Conservation (phyloP, 495 filamentous ascomycete genomes). For the Haplographium delicatum region DNA sequence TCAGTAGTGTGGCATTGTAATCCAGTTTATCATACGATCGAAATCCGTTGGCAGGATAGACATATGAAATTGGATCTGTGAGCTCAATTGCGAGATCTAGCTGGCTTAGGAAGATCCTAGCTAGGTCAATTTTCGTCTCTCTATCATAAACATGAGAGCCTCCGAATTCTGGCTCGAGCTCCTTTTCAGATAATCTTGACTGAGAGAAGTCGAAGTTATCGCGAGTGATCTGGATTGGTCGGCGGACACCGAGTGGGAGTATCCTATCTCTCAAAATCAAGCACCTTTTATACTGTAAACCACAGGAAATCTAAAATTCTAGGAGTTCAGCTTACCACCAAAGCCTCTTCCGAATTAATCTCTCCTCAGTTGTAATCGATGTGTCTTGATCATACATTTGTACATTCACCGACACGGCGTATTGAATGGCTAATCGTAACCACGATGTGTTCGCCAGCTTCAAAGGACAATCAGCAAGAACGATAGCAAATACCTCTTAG, state of each 20-base stretch:
- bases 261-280: neutral
- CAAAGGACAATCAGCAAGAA: too few species aligned
- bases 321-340: too few species aligned
- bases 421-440: neutral
- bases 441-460: neutral
- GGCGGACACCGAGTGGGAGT: neutral
- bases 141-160: neutral
- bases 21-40: neutral
- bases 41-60: neutral
- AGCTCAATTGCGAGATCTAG: neutral
- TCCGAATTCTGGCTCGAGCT: neutral
- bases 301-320: too few species aligned
- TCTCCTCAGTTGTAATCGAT: neutral
- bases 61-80: neutral
- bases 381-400: neutral
- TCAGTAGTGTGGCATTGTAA: neutral
- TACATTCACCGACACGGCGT: neutral
- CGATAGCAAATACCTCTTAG: too few species aligned
- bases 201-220: neutral
- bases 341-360: neutral
- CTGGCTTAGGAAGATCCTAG: neutral
- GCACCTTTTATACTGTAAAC: too few species aligned
- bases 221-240: neutral
- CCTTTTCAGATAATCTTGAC: neutral
- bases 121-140: neutral